phyloP scores from a whole-genome alignment of 163 green algal genomes.

The Scenedesmus sp. region DNA sequence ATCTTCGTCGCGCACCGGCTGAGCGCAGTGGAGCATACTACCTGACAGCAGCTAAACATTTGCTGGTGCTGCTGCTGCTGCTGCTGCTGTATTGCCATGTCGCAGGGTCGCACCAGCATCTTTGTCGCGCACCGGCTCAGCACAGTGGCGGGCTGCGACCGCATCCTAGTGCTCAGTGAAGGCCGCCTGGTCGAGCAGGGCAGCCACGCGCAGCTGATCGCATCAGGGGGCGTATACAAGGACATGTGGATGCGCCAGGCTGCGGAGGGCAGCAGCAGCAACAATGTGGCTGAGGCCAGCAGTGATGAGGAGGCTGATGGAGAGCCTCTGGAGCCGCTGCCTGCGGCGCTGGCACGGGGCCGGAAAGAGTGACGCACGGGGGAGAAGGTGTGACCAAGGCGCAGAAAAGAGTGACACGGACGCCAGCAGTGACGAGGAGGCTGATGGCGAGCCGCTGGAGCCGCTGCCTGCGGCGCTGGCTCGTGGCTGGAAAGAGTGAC shows the following conservation, averaged over 20 bases:
- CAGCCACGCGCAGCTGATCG: constrained; percentile 82
- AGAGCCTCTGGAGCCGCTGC: constrained; percentile 36
- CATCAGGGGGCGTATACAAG: constrained; percentile 65
- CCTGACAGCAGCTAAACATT: background rate
- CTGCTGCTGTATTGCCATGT: background rate
- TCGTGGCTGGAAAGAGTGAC: no score
- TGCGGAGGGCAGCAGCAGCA: constrained; percentile 5
- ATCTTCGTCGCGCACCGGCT: no score
- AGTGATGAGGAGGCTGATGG: background rate
- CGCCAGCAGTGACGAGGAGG: constrained; percentile 12
- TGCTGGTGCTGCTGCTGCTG: background rate
- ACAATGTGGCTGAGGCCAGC: background rate
- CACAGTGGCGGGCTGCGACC: constrained; percentile 82
- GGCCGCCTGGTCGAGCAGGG: constrained; percentile 81
- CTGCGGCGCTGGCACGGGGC: background rate
- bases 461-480: constrained; percentile 24
- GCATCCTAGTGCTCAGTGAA: constrained; percentile 72
- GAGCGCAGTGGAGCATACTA: no score
- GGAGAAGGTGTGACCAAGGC: no score
- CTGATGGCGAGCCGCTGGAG: background rate
- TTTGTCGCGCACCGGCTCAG: constrained; percentile 93
- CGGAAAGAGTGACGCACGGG: background rate
- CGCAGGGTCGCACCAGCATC: constrained; percentile 71
- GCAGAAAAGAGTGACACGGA: background rate
- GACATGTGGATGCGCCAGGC: constrained; percentile 78